Conservation (phyloP, 2,329 filamentous ascomycete genomes). For the Claviceps cyperi region DNA sequence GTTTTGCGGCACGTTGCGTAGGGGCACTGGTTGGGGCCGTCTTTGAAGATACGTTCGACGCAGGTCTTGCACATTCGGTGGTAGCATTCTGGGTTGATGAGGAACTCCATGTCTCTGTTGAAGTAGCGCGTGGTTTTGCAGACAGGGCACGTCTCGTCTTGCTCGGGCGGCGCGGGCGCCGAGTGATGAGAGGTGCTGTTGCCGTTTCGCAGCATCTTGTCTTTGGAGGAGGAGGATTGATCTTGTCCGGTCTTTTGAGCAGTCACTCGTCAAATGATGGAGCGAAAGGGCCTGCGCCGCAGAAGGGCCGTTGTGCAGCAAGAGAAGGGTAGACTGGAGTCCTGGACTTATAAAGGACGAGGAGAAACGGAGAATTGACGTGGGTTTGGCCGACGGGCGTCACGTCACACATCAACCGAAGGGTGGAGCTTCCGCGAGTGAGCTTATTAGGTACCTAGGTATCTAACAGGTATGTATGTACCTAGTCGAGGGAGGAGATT, state of each 20-base stretch:
- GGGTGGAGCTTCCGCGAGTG: too few relatives aligned
- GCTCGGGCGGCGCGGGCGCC: constrained; percentile 10
- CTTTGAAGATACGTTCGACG: constrained; percentile 84
- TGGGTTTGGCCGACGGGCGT: background rate
- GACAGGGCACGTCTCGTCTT: constrained; percentile 75
- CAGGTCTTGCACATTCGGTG: constrained; percentile 97
- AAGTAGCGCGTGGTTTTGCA: constrained; percentile 96
- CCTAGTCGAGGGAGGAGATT: too few relatives aligned
- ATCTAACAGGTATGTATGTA: too few relatives aligned
- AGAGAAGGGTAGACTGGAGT: background rate
- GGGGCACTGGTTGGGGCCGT: constrained; percentile 83
- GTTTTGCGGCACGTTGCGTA: constrained; percentile 80
- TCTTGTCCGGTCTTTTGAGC: background rate
- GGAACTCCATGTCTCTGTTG: constrained; percentile 84
- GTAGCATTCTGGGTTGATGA: constrained; percentile 97
- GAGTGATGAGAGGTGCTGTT: constrained; percentile 7
- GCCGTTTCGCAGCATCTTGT: constrained; percentile 18
- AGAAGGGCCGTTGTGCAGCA: background rate
- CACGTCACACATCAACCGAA: too few relatives aligned
- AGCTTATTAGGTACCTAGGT: too few relatives aligned
- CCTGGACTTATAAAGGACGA: background rate
- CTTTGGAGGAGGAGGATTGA: background rate
- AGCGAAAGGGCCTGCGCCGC: too few relatives aligned
- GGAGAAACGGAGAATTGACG: background rate
- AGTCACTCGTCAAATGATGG: too few relatives aligned